A percentile compares a stretch with the other conserved stretches of the same genome.
Evolutionary conservation across 1,284 basidiomycete species (phyloP).

Genomic region (Phaffia rhodozyma): DNA sequence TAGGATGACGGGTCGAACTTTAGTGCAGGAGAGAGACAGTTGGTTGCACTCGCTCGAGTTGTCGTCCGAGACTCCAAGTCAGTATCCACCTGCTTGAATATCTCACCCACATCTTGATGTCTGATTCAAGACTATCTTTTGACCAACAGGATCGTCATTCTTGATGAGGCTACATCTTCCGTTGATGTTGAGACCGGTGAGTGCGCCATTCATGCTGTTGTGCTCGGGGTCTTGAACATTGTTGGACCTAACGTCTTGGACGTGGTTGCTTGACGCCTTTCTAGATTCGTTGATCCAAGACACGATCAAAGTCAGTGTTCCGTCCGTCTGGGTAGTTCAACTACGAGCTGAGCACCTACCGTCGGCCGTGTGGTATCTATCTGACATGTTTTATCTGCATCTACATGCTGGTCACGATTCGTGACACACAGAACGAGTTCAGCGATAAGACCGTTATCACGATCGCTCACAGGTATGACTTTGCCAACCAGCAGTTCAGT

Average conservation of each 20-base stretch:
- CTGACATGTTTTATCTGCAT: no score
- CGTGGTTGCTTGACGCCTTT: neutral
- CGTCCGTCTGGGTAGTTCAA: no score
- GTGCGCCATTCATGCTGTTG: neutral
- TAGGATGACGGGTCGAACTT: conserved; percentile 25
- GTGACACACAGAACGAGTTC: conserved; percentile 21
- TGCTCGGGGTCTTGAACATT: neutral
- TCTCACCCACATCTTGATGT: conserved; percentile 9
- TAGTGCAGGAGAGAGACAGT: conserved; percentile 1
- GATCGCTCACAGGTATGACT: conserved; percentile 64
- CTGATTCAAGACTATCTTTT: conserved; percentile 44
- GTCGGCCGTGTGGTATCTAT: no score
- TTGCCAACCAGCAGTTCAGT: conserved; percentile 20
- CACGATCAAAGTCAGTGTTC: conserved; percentile 40
- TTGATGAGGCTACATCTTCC: conserved; percentile 50
- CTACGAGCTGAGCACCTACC: no score
- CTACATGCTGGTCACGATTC: no score
- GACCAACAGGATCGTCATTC: conserved; percentile 54
- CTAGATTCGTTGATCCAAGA: conserved; percentile 55
- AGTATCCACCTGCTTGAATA: no score
- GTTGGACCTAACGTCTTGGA: neutral
- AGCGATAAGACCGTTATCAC: conserved; percentile 43
- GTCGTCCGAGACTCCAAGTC: conserved; percentile 10
- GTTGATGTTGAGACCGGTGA: conserved; percentile 57
- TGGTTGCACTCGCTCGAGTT: conserved; percentile 14